A percentile compares a stretch with the other conserved stretches of the same genome.
These are phyloP conservation scores for Paramecium biaurelia DNA, from an alignment of 73 alveolate genomes.

Conservation along the genomic window DNA sequence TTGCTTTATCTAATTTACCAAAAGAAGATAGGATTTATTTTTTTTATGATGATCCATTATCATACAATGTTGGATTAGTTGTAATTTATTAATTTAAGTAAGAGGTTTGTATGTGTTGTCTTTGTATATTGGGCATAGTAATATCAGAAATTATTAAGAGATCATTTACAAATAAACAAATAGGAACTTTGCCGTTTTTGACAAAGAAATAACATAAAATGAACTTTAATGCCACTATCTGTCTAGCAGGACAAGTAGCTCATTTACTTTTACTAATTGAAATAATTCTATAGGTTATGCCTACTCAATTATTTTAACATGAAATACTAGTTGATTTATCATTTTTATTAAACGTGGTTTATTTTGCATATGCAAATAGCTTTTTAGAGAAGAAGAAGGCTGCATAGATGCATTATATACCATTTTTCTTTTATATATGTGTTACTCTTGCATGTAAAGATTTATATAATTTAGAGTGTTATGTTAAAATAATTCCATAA, in stretches of 20 bases:
- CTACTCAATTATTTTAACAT: background rate
- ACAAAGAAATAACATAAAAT: background rate
- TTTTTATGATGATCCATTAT: conserved; percentile 31
- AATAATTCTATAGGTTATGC: background rate
- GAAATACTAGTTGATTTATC: background rate
- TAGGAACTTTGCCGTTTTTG: background rate
- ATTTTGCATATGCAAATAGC: background rate
- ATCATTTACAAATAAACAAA: conserved; percentile 6
- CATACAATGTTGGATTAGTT: background rate
- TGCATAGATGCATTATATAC: background rate
- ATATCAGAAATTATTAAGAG: background rate
- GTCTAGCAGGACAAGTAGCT: conserved; percentile 9
- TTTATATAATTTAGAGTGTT: background rate
- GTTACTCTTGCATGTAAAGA: background rate
- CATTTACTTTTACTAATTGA: background rate
- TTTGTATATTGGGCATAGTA: background rate
- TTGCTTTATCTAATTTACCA: background rate
- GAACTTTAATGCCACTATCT: background rate
- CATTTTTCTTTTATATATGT: background rate
- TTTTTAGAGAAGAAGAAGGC: background rate
- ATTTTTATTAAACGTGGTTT: background rate
- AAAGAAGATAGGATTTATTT: background rate
- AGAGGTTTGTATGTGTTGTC: conserved; percentile 25
- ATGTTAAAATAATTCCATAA: background rate
- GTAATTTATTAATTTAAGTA: background rate